phyloP scores from a whole-genome alignment of 306 rosid species.

The Corylus americana region DNA sequence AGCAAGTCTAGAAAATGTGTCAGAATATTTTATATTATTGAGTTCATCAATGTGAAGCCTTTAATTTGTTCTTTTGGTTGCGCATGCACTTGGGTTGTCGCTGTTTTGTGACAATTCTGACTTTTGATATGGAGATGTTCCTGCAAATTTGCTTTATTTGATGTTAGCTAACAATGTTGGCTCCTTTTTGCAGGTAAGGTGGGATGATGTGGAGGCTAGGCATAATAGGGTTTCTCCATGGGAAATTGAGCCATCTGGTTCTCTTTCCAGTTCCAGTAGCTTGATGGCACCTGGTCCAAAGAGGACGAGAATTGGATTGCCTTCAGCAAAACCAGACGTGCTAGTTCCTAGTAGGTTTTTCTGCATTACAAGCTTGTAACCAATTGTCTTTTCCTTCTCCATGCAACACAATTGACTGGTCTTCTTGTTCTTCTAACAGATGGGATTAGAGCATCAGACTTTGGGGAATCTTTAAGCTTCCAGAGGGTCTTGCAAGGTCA shows the following conservation, averaged over 20 bases:
- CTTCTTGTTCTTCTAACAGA: constrained; percentile 42
- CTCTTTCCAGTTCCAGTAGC: constrained; percentile 57
- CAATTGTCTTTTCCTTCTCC: background rate
- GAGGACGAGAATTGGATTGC: constrained; percentile 73
- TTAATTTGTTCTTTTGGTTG: background rate
- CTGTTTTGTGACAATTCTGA: background rate
- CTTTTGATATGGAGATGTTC: background rate
- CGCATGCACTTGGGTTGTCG: background rate
- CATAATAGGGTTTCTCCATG: constrained; percentile 97
- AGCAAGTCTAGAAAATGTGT: background rate
- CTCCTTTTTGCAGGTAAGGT: constrained; percentile 68
- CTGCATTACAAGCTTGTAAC: background rate
- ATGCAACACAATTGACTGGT: constrained; percentile 19
- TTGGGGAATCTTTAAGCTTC: constrained; percentile 92
- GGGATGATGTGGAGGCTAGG: constrained; percentile 82
- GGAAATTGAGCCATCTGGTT: constrained; percentile 91
- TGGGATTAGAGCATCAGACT: constrained; percentile 86
- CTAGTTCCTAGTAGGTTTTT: constrained; percentile 66
- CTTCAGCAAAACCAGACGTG: constrained; percentile 60
- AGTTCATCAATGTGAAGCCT: background rate
- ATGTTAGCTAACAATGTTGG: background rate
- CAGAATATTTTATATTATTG: background rate
- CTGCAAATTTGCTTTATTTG: background rate
- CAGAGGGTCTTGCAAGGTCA: constrained; percentile 99
- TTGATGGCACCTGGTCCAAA: constrained; percentile 72